Evolutionary conservation across 768 basidiomycete species (phyloP), one percentile per base, ranked within the genome.

Genomic region (Termitomyces sp.): DNA sequence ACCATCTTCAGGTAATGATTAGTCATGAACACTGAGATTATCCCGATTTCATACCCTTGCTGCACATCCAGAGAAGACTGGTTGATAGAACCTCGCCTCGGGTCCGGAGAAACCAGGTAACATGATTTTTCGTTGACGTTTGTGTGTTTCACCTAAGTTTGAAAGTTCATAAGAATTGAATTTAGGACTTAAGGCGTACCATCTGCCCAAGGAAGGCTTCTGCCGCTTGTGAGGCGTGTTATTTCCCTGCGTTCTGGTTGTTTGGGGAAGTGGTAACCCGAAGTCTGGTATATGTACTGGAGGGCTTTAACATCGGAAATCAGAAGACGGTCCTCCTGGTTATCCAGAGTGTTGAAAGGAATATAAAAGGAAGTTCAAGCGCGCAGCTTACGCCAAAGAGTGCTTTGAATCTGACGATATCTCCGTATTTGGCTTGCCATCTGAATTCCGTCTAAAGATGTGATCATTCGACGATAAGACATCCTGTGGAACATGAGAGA

Each of bases 231-330:
- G 22, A 75, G 44, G n/a, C 72, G 67, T 24, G 74, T 71, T 20
- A 75, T 44, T 50, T 73, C 73, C n/a, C 68, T 63, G 34, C 74
- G 71, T 56, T 73, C 74, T 7, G 69, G 61, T 47, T 69, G 73
- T 56, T 79, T 82, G 27, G 63, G 65, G 57, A 75, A 82, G 26
- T 68, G 68, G 56, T 82, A 78, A 2, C 70, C 75, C 3, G 75
- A 70, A 2, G 76, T 76, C 29, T 74, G 72, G 58, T 76, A 73
- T 36, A 81, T 75, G 57, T 75, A 73, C 47, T 76, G 74, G 31
- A 78, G 67, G 3, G 78, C 79, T 60, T 82, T 81, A 5, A 78
- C 74, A 64, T 83, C 81, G 5, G 77, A 67, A 5, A 81, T 61
- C 34, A 80, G 63, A 16, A 82, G 74, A 27, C 74, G 69, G 55